Conservation (phyloP, 2,329 filamentous ascomycete genomes). For the Pseudogymnoascus sp. region DNA sequence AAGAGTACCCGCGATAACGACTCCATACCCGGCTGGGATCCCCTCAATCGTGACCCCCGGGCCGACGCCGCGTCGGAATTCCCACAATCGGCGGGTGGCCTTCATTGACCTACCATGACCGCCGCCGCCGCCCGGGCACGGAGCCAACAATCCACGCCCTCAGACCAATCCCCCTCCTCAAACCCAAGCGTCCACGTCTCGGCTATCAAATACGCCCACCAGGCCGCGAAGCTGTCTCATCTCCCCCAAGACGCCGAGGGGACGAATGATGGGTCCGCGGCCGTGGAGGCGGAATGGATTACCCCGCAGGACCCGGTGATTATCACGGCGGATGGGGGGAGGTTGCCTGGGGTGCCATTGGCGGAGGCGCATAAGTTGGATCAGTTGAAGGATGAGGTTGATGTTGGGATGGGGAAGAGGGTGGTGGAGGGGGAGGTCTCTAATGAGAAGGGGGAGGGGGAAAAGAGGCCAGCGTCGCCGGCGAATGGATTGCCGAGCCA, state of each 20-base stretch:
- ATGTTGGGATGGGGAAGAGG: slow-evolving; percentile 19
- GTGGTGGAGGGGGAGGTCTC: slow-evolving; percentile 25
- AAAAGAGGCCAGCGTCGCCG: slow-evolving; percentile 28
- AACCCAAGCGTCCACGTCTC: slow-evolving; percentile 1
- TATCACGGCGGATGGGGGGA: slow-evolving; percentile 57
- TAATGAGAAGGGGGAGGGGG: slow-evolving; percentile 31
- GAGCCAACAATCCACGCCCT: background rate
- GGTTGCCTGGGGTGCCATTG: slow-evolving; percentile 62
- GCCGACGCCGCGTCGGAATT: background rate
- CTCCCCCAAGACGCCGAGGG: slow-evolving; percentile 24
- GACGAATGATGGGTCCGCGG: slow-evolving; percentile 37
- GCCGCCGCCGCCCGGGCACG: background rate
- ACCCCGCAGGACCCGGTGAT: slow-evolving; percentile 69
- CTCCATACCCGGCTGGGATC: background rate
- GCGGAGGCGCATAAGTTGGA: slow-evolving; percentile 68
- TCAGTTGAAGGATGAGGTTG: slow-evolving; percentile 46
- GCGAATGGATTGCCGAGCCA: slow-evolving; percentile 19
- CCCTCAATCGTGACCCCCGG: background rate
- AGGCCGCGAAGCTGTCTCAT: slow-evolving; percentile 52
- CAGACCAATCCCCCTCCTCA: background rate
- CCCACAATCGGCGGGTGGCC: background rate
- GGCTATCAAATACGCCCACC: slow-evolving; percentile 52
- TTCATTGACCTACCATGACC: background rate
- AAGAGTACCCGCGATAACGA: background rate
- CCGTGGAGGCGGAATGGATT: slow-evolving; percentile 56